phyloP scores from a whole-genome alignment of 441 rosid species.

The Populus hybrid region DNA sequence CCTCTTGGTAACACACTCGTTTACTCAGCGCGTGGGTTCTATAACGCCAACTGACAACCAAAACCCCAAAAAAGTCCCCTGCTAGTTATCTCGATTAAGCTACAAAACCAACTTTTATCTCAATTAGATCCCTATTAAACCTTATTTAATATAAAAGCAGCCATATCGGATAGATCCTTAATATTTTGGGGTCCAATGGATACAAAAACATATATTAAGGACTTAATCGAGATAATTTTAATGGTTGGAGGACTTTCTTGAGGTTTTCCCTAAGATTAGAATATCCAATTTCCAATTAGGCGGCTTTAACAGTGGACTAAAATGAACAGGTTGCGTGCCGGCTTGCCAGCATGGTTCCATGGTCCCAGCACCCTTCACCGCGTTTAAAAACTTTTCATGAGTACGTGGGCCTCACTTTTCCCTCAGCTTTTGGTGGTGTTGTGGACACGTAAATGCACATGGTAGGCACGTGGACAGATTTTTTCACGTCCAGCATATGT shows the following conservation, averaged over 20 bases:
- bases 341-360: too few species aligned
- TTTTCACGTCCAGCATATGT: background rate
- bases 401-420: background rate
- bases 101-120: too few species aligned
- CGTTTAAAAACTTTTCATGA: background rate
- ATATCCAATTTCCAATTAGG: background rate
- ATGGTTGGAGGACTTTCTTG: background rate
- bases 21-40: background rate
- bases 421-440: background rate
- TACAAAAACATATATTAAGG: background rate
- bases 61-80: too few species aligned
- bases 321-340: background rate
- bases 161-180: too few species aligned
- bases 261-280: background rate
- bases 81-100: too few species aligned
- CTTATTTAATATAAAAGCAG: too few species aligned
- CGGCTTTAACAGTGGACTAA: background rate
- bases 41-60: background rate
- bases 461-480: constrained; percentile 1
- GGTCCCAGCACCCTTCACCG: background rate
- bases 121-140: too few species aligned
- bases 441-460: background rate
- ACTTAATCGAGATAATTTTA: background rate
- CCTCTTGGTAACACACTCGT: background rate
- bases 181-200: too few species aligned